A percentile compares a stretch with the other conserved stretches of the same genome.
Evolutionary conservation across 495 filamentous ascomycete species (phyloP).

Genomic region (Neurospora sp.): DNA sequence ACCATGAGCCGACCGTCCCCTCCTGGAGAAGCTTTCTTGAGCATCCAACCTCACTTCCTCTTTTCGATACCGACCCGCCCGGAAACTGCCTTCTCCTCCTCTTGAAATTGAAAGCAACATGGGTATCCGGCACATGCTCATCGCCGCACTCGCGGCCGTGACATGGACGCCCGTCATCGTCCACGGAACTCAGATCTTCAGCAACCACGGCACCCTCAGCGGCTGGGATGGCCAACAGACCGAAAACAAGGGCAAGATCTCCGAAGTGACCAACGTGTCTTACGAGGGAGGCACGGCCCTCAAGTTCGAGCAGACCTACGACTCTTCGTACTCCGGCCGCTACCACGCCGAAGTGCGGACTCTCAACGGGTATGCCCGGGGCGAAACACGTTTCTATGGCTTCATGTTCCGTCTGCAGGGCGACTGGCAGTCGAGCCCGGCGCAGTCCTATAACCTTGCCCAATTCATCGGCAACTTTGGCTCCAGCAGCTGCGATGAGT

Average conservation of each 20-base stretch:
- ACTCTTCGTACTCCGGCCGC: constrained; percentile 35
- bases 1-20: neutral
- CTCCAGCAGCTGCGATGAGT: constrained; percentile 39
- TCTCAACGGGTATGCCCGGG: constrained; percentile 37
- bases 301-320: constrained; percentile 45
- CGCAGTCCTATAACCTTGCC: constrained; percentile 42
- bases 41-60: neutral
- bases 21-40: neutral
- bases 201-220: constrained; percentile 38
- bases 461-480: constrained; percentile 49
- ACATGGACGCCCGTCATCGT: neutral
- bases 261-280: constrained; percentile 36
- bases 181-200: constrained; percentile 31
- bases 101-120: neutral
- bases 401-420: constrained; percentile 44
- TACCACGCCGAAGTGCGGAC: constrained; percentile 48
- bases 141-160: neutral
- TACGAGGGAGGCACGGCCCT: constrained; percentile 37
- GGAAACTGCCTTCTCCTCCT: neutral
- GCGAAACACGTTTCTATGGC: constrained; percentile 45
- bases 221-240: constrained; percentile 39
- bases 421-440: constrained; percentile 38
- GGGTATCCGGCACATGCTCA: neutral
- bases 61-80: neutral
- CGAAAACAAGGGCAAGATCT: constrained; percentile 37